These are phyloP conservation scores for Purpureocillium takamizusanense DNA, from an alignment of 2,329 filamentous ascomycete species.

Conservation along the genomic window DNA sequence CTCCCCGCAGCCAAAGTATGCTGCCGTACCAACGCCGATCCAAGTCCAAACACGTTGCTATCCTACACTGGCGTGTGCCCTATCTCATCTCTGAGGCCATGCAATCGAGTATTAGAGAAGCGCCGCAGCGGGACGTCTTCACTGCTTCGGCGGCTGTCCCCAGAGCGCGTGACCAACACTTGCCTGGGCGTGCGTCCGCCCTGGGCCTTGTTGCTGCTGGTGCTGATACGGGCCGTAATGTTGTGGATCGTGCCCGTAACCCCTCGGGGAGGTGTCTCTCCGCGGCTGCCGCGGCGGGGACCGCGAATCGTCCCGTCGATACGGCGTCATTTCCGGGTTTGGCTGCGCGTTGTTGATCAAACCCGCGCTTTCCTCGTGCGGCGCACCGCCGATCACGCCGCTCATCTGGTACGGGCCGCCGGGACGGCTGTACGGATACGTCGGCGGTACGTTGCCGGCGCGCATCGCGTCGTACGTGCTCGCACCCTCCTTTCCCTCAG, in stretches of 20 bases:
- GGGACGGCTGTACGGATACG: slow-evolving; percentile 24
- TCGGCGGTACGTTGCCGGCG: slow-evolving; percentile 12
- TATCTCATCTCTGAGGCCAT: no score
- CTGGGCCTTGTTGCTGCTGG: not conserved
- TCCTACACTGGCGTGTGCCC: no score
- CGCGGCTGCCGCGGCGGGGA: slow-evolving; percentile 5
- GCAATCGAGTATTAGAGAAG: no score
- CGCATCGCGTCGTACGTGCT: slow-evolving; percentile 13
- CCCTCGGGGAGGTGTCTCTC: slow-evolving; percentile 2
- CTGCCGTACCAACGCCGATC: no score
- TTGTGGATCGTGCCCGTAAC: slow-evolving; percentile 1
- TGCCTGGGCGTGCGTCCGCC: slow-evolving; percentile 4
- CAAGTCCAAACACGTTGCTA: no score
- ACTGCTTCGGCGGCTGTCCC: slow-evolving; percentile 1
- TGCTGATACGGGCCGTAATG: not conserved
- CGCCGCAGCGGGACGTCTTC: no score
- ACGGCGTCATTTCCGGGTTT: slow-evolving; percentile 10
- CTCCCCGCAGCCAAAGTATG: no score
- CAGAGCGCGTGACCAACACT: slow-evolving; percentile 8
- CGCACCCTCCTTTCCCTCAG: slow-evolving; percentile 13
- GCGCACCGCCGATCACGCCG: slow-evolving; percentile 9
- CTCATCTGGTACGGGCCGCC: slow-evolving; percentile 30
- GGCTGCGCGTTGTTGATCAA: slow-evolving; percentile 30
- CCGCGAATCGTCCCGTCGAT: not conserved
- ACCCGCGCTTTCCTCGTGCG: slow-evolving; percentile 29